A percentile compares a stretch with the other conserved stretches of the same genome.
phyloP scores from a whole-genome alignment of 208 protist species.

The Trypanosomatidae sp. region DNA sequence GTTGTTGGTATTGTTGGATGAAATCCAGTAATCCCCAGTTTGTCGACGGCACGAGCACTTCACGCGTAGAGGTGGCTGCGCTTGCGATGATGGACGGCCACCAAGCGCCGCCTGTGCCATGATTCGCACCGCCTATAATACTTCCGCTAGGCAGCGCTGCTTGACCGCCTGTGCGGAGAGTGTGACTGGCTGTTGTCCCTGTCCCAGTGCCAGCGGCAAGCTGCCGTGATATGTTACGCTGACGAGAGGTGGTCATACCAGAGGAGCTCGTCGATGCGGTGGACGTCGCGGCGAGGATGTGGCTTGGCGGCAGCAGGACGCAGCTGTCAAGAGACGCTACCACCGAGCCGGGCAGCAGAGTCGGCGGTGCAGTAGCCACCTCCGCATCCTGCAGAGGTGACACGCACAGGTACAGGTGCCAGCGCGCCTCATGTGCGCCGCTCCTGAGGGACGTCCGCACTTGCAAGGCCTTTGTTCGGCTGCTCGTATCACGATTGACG shows the following conservation, averaged over 20 bases:
- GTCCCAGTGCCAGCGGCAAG: not conserved
- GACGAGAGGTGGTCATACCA: not conserved
- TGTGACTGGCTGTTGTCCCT: not conserved
- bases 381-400: constrained; percentile 56
- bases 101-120: constrained; percentile 5
- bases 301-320: constrained; percentile 20
- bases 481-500: not conserved
- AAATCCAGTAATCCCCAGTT: constrained; percentile 26
- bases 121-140: constrained; percentile 2
- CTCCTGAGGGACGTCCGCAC: not conserved
- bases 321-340: constrained; percentile 4
- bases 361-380: not conserved
- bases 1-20: constrained; percentile 16
- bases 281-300: constrained; percentile 15
- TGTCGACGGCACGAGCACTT: constrained; percentile 26
- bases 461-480: not conserved
- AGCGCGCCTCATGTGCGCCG: constrained; percentile 5
- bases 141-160: not conserved
- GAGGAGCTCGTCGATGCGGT: not conserved
- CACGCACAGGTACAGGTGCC: constrained; percentile 51
- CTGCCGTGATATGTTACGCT: constrained; percentile 1
- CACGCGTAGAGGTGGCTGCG: not conserved
- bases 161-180: not conserved
- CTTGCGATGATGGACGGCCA: constrained; percentile 7
- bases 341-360: not conserved